These are phyloP conservation scores for Nannizzia gypsea DNA, from an alignment of 2,329 filamentous ascomycete genomes.

Conservation along the genomic window DNA sequence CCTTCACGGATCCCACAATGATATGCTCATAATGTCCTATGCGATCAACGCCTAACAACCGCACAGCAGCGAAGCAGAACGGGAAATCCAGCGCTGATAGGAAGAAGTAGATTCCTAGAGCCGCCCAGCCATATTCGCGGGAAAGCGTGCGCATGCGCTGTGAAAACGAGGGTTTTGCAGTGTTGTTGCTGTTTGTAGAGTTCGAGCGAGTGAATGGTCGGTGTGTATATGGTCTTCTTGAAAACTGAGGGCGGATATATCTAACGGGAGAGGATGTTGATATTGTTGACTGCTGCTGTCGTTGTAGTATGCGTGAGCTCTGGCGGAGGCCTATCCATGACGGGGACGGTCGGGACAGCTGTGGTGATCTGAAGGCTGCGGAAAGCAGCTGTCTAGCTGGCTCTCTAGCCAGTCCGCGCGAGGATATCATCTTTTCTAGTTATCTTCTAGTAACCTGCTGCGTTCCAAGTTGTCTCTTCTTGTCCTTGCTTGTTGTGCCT, in stretches of 20 bases:
- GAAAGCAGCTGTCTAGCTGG: neutral
- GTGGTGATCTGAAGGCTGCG: neutral
- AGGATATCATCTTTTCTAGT: neutral
- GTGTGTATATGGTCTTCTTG: neutral
- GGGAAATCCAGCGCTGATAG: slow-evolving; percentile 84
- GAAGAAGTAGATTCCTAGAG: slow-evolving; percentile 76
- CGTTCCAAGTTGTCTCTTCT: neutral
- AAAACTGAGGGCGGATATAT: slow-evolving; percentile 6
- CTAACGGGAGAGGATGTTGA: neutral
- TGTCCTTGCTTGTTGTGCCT: neutral
- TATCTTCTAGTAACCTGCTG: neutral
- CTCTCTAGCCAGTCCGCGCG: neutral
- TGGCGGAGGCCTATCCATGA: slow-evolving; percentile 3
- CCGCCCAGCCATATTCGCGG: slow-evolving; percentile 87
- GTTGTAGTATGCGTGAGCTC: neutral
- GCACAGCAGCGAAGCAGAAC: slow-evolving; percentile 84
- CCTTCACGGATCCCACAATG: slow-evolving; percentile 29
- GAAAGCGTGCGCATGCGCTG: slow-evolving; percentile 70
- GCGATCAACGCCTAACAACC: slow-evolving; percentile 67
- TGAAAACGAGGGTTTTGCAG: slow-evolving; percentile 42
- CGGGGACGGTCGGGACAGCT: slow-evolving; percentile 9
- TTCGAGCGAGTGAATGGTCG: slow-evolving; percentile 18
- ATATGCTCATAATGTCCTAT: slow-evolving; percentile 53
- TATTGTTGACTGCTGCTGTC: neutral
- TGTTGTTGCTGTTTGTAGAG: slow-evolving; percentile 17